phyloP scores from a whole-genome alignment of 139 green algal species.

The Tetradesmus obliquus region DNA sequence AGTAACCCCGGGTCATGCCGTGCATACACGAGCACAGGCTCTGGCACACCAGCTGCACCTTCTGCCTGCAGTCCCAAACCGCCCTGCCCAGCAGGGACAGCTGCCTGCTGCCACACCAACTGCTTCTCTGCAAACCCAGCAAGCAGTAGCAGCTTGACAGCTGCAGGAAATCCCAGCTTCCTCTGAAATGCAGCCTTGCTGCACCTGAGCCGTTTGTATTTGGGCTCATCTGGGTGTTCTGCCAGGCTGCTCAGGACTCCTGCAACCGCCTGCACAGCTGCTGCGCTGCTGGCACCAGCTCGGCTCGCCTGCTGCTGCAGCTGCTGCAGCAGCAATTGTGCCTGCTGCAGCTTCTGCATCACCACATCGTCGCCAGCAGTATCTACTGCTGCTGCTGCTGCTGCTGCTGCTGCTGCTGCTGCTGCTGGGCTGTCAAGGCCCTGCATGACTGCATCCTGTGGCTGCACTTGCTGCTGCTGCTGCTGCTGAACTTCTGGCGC shows the following conservation, averaged over 20 bases:
- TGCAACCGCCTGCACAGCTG: constrained; percentile 38
- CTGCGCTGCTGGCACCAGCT: not conserved
- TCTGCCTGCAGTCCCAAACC: not conserved
- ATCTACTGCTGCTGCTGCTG: not conserved
- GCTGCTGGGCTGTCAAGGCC: not conserved
- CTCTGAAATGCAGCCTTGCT: constrained; percentile 48
- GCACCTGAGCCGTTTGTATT: constrained; percentile 44
- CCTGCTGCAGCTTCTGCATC: constrained; percentile 21
- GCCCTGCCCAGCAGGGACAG: not conserved
- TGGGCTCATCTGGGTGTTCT: constrained; percentile 29
- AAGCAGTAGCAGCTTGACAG: constrained; percentile 47
- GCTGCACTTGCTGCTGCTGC: not conserved
- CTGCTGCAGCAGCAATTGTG: not conserved
- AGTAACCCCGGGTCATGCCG: constrained; percentile 57
- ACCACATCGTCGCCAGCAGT: not conserved
- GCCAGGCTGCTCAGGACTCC: constrained; percentile 50
- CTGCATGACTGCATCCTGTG: not conserved
- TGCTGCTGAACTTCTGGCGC: not conserved
- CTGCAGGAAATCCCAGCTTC: constrained; percentile 43
- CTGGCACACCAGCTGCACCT: not conserved
- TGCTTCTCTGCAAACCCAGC: constrained; percentile 51
- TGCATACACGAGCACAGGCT: constrained; percentile 39
- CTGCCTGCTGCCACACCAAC: not conserved
- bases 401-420: constrained; percentile 28
- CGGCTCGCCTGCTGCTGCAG: constrained; percentile 12